Evolutionary conservation across 306 rosid species (phyloP), one percentile per base, ranked within the genome.

Genomic region (Aeschynomene evenia): DNA sequence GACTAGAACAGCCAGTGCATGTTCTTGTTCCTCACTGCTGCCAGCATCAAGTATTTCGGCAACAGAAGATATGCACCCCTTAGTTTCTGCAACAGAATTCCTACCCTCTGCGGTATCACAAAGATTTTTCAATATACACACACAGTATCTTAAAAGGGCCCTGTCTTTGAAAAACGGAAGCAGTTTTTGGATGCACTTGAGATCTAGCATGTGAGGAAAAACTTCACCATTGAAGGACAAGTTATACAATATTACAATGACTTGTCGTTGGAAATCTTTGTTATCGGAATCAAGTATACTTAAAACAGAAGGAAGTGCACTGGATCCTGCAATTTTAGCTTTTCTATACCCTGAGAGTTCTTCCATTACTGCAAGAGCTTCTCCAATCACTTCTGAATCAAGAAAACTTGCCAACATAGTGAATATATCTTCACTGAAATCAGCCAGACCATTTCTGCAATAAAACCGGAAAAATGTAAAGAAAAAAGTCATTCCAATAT

Each of bases 351-450:
- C 81, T 8, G 99, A 89, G 43, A 95, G 73, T 40, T 83, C 81
- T 81, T 91, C 96, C 85, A 91, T 49, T 68, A 85, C 50, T 43
- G 74, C 63, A 70, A 95, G 91, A 77, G 75, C 92, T 79, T 89
- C 96, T 71, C 73, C 84, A 10, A 23, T 66, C 43, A 80, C 86
- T 72, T 80, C 83, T 46, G 95, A 87, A 66, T 83, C 79, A 19
- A 95, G 82, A 74, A 89, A 82, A 64, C 65, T 80, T 39, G 88
- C 86, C 66, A 87, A 70, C 60, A 77, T 40, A 50, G 62, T 73
- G 64, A 81, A 85, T 19, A 73, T 61, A 4, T 91, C 90, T 60
- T 91, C 90, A 14, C 48, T 53, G 48, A 82, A 71, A 81, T 28
- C 31, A 9, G 52, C 55, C 71, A 66, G 60, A 15, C 73, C 79